These are phyloP conservation scores for Dioscorea zingiberensis DNA, from an alignment of 106 monocot species.

Conservation along the genomic window DNA sequence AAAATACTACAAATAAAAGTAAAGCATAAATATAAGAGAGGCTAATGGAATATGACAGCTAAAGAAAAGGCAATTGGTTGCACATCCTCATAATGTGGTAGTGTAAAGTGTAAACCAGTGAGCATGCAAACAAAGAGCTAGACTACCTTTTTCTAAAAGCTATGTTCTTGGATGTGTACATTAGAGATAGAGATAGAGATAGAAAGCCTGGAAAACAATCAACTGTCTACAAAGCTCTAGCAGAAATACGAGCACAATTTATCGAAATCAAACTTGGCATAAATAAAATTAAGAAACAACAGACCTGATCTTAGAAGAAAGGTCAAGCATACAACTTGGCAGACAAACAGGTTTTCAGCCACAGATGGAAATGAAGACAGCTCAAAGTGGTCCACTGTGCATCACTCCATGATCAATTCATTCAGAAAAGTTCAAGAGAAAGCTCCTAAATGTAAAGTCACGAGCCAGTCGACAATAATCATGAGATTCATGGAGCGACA, in stretches of 20 bases:
- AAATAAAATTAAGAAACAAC: not conserved
- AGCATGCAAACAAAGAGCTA: no score
- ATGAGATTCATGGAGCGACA: no score
- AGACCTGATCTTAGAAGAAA: no score
- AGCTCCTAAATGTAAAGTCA: not conserved
- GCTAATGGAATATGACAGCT: no score
- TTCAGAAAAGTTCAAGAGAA: not conserved
- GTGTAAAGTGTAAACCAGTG: no score
- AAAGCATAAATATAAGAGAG: no score
- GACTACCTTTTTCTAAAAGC: no score
- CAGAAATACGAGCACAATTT: not conserved
- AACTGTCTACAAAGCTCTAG: not conserved
- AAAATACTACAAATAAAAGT: no score
- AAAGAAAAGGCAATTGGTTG: no score
- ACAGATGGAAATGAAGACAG: not conserved
- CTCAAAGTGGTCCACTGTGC: not conserved
- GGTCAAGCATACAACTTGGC: not conserved
- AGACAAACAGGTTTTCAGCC: not conserved
- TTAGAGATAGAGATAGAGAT: no score
- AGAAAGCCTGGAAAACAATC: not conserved
- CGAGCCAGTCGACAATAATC: not conserved
- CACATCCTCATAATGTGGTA: no score
- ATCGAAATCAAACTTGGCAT: not conserved
- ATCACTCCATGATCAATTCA: not conserved
- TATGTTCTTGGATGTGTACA: no score